Percentiles rank a stretch among this genome's conserved stretches.
Conservation (phyloP, 2,329 filamentous ascomycete genomes). For the Exophiala bonariae region DNA sequence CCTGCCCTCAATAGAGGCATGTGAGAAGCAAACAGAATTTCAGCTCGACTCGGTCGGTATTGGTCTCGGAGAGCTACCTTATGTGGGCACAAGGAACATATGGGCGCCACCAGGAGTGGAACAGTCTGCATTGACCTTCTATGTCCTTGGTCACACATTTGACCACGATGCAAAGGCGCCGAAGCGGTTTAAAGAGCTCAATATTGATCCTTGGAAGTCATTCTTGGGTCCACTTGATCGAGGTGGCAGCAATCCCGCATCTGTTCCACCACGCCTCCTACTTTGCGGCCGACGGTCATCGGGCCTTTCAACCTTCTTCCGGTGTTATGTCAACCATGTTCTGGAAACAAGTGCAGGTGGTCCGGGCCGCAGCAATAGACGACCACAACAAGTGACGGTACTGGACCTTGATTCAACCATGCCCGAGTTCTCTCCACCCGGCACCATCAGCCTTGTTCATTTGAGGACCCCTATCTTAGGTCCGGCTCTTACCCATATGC, state of each 20-base stretch:
- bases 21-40: constrained; percentile 19
- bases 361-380: neutral
- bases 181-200: constrained; percentile 13
- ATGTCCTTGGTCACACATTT: constrained; percentile 22
- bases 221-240: constrained; percentile 3
- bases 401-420: constrained; percentile 61
- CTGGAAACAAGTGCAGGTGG: constrained; percentile 35
- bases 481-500: constrained; percentile 56
- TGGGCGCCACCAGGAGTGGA: constrained; percentile 12
- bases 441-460: constrained; percentile 58
- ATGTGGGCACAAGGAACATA: constrained; percentile 8
- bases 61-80: constrained; percentile 14
- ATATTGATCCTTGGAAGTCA: constrained; percentile 12
- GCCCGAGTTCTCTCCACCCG: constrained; percentile 60
- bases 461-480: constrained; percentile 54
- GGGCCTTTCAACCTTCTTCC: constrained; percentile 62
- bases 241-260: neutral
- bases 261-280: constrained; percentile 37
- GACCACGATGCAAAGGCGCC: constrained; percentile 13
- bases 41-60: constrained; percentile 15
- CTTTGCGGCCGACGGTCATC: constrained; percentile 57
- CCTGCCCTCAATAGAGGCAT: constrained; percentile 50
- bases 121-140: constrained; percentile 10
- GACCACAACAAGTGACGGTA: constrained; percentile 48
- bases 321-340: constrained; percentile 56